Evolutionary conservation across 1,139 yeast genomes (phyloP).

Genomic region (Kluyveromyces marxianus): DNA sequence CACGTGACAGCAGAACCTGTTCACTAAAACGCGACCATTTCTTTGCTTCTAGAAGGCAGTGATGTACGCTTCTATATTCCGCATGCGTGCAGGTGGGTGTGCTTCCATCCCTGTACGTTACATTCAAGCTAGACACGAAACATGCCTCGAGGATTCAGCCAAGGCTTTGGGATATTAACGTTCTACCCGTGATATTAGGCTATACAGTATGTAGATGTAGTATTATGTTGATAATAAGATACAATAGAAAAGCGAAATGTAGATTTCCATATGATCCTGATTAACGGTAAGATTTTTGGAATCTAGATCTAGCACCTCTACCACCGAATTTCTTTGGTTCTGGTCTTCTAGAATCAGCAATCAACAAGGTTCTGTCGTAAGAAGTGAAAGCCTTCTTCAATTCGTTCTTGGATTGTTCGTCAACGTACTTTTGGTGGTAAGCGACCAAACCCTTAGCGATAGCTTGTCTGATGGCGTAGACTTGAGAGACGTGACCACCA

Average conservation of each 20-base stretch:
- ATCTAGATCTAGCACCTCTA: constrained; percentile 99
- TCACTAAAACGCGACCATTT: too few species aligned
- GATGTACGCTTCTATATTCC: too few species aligned
- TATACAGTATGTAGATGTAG: constrained; percentile 27
- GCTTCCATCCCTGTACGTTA: too few species aligned
- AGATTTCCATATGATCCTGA: constrained; percentile 8
- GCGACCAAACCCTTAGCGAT: constrained; percentile 99
- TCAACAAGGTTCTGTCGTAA: constrained; percentile 98
- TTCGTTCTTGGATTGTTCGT: constrained; percentile 99
- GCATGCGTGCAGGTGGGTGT: too few species aligned
- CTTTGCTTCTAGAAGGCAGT: too few species aligned
- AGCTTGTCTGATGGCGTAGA: constrained; percentile 99
- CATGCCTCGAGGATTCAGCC: too few species aligned
- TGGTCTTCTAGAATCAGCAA: constrained; percentile 99
- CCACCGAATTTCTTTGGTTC: constrained; percentile 99
- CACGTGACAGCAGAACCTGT: too few species aligned
- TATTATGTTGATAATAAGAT: constrained; percentile 16
- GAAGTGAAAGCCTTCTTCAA: constrained; percentile 95
- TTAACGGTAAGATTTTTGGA: constrained; percentile 99
- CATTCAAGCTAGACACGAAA: too few species aligned
- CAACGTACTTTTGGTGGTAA: constrained; percentile 98
- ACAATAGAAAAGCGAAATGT: constrained; percentile 13
- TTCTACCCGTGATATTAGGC: constrained; percentile 27
- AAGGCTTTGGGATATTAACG: constrained; percentile 7
- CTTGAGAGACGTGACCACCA: constrained; percentile 99